Evolutionary conservation across 108 stramenopile species (phyloP), one percentile per base, ranked within the genome.

Genomic region (Nannochloropsis salina): DNA sequence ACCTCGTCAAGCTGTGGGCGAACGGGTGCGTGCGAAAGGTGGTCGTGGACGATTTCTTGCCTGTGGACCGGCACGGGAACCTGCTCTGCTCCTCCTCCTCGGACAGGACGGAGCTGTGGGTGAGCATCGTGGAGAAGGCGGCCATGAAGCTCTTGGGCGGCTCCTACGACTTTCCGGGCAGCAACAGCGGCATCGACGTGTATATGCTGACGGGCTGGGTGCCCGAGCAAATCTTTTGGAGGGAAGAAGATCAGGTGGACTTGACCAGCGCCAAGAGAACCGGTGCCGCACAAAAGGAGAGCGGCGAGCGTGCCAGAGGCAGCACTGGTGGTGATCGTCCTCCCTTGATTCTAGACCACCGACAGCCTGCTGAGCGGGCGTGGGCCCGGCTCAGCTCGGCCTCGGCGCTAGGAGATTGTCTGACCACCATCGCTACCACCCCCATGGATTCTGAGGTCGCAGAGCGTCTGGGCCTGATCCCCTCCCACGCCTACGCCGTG

Each of bases 151-250:
- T 98, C 5, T 94, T 94, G 5, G 96, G 96, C 21, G 89, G 90
- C 61, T 74, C 61, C 43, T 98, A 97, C 87, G 92, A 94, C 82
- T 98, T 98, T 90, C 95, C 96, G 8, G 97, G 97, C 20, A 94
- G 94, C 80, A 96, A 95, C 86, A 92, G 92, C 44, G 95, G 95
- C 43, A 93, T 96, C 20, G 97, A 98, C 89, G 80, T 98, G 40
- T 95, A 94, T 83, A 93, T 93, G 21, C 89, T 97, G 61, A 96
- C 96, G 2, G 97, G 97, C 42, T 97, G 96, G 96, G 94, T 97
- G 43, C 97, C 97, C 0, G 97, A 97, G 86, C 91, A 93, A 44
- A 92, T 96, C 31, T 93, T 92, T 85, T 93, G 40, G 61, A 20
- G 94, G 83, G 92, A 94, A 4, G 89, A 92, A 61, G 86, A 93